These are phyloP conservation scores for Candida labiduridarum DNA, from an alignment of 1,139 yeast genomes.

Conservation along the genomic window DNA sequence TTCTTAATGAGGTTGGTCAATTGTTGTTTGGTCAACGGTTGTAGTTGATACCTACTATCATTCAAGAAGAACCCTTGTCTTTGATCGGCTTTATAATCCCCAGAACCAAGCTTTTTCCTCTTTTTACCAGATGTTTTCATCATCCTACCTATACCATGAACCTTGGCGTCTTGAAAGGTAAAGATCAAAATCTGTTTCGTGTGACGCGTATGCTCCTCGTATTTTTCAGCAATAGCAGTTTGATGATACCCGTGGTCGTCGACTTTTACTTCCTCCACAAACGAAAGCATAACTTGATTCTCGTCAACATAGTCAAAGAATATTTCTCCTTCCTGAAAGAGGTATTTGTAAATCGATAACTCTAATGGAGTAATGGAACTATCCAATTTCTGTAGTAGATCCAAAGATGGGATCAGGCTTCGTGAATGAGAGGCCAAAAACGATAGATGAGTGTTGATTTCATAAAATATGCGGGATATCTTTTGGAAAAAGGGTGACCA, in stretches of 20 bases:
- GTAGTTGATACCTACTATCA: slow-evolving; percentile 23
- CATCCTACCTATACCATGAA: slow-evolving; percentile 41
- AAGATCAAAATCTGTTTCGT: slow-evolving; percentile 61
- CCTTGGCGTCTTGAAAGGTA: slow-evolving; percentile 73
- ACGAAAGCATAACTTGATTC: slow-evolving; percentile 47
- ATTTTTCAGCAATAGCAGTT: slow-evolving; percentile 33
- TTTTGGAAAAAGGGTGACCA: slow-evolving; percentile 19
- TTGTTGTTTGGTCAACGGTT: slow-evolving; percentile 32
- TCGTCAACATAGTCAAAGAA: slow-evolving; percentile 74
- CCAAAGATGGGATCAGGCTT: slow-evolving; percentile 42
- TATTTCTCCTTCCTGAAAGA: slow-evolving; percentile 69
- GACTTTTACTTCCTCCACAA: slow-evolving; percentile 34
- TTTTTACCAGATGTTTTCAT: slow-evolving; percentile 25
- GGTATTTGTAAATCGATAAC: slow-evolving; percentile 61
- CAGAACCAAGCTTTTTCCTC: slow-evolving; percentile 10
- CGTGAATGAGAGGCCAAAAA: slow-evolving; percentile 47
- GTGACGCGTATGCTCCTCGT: slow-evolving; percentile 27
- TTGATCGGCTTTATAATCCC: slow-evolving; percentile 12
- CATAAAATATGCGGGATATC: slow-evolving; percentile 26
- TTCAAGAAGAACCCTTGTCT: slow-evolving; percentile 30
- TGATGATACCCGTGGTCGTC: slow-evolving; percentile 49
- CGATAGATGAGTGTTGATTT: slow-evolving; percentile 45
- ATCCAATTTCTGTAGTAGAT: slow-evolving; percentile 35
- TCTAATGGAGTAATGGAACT: slow-evolving; percentile 44
- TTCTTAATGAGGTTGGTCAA: slow-evolving; percentile 61